Conservation (phyloP, 441 rosid species). For the Gossypium trilobum region DNA sequence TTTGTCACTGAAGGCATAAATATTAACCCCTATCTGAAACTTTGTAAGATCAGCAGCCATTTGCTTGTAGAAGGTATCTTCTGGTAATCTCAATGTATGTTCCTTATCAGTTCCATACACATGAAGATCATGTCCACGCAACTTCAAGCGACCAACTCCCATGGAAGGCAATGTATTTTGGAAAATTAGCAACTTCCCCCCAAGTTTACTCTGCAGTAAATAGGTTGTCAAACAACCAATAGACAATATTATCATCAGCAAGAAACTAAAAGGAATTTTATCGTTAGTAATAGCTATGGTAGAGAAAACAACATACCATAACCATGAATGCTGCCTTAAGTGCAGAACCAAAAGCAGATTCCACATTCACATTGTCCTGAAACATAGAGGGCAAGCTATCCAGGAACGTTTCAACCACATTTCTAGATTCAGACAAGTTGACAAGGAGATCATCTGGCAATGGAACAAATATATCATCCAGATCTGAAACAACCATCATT, state of each 20-base stretch:
- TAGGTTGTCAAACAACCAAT: slow-evolving; percentile 5
- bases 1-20: slow-evolving; percentile 86
- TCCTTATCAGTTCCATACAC: slow-evolving; percentile 96
- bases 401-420: slow-evolving; percentile 75
- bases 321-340: slow-evolving; percentile 89
- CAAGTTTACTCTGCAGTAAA: slow-evolving; percentile 70
- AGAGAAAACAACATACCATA: slow-evolving; percentile 57
- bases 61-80: slow-evolving; percentile 89
- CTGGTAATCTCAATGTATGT: slow-evolving; percentile 67
- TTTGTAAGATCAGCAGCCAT: slow-evolving; percentile 99
- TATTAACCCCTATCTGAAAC: slow-evolving; percentile 81
- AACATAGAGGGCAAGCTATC: slow-evolving; percentile 95
- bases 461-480: slow-evolving; percentile 88
- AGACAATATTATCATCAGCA: slow-evolving; percentile 4
- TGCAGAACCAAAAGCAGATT: slow-evolving; percentile 98
- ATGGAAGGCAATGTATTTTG: slow-evolving; percentile 91
- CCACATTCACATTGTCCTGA: slow-evolving; percentile 75
- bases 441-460: slow-evolving; percentile 97
- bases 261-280: not conserved
- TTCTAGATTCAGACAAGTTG: slow-evolving; percentile 93
- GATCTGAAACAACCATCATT: slow-evolving; percentile 98
- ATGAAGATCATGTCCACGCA: slow-evolving; percentile 95
- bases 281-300: not conserved
- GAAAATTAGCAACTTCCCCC: slow-evolving; percentile 85
- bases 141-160: slow-evolving; percentile 86